phyloP scores from a whole-genome alignment of 176 grass and related monocot species.

The Triticum turgidum region DNA sequence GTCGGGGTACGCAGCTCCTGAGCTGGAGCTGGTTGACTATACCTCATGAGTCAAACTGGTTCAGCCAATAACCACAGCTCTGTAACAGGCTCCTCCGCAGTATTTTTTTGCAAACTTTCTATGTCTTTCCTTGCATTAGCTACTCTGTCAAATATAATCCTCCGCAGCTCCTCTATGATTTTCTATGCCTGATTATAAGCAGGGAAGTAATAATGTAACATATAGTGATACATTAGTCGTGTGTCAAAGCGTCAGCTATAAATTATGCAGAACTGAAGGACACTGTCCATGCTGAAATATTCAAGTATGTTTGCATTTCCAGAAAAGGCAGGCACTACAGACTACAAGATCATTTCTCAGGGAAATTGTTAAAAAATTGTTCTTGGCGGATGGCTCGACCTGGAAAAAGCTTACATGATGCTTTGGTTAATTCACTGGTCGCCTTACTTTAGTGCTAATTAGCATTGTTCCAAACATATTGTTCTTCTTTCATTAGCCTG shows the following conservation, averaged over 20 bases:
- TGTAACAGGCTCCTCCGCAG: neutral
- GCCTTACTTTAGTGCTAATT: conserved; percentile 14
- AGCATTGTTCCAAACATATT: neutral
- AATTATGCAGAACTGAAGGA: neutral
- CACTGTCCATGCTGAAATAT: neutral
- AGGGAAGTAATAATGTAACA: neutral
- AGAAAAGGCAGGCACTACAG: neutral
- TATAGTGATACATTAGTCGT: neutral
- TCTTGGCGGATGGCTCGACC: neutral
- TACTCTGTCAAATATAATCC: neutral
- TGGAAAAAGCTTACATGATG: neutral
- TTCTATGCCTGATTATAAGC: neutral
- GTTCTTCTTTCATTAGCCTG: neutral
- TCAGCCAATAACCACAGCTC: neutral
- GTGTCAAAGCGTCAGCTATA: neutral
- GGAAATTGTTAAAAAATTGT: too few relatives aligned
- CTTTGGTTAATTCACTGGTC: conserved; percentile 5
- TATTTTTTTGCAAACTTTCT: neutral
- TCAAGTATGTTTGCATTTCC: neutral
- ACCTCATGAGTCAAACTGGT: neutral
- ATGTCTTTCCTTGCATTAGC: neutral
- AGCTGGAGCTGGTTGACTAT: neutral
- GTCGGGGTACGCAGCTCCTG: neutral
- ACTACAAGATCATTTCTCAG: too few relatives aligned
- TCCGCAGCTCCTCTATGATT: neutral